Base-by-base conservation (phyloP, 2,329 filamentous ascomycete species). In the Trichoderma arundinaceum region DNA sequence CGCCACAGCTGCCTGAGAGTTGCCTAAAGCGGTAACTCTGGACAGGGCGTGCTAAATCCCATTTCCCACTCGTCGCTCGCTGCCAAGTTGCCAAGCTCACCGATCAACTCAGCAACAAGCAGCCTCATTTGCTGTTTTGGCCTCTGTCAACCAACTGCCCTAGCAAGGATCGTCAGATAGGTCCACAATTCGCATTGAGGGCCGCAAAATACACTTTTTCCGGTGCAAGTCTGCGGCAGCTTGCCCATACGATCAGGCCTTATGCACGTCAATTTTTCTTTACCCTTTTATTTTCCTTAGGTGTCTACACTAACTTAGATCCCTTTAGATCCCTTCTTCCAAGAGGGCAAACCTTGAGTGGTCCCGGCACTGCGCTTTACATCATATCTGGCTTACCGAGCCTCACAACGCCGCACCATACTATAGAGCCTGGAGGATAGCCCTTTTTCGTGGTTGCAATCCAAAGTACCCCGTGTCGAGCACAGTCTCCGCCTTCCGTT, bases 261-360 rank as follows among this genome's bases (percentile, higher is more conserved):
- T 64, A 64, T 64, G 62, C 52, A 64, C 46, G 62, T 43, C 43
- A 57, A 41, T 41, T 49, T 49, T 64, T 58, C 22, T 57, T 56
- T 22, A 28, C 53, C 35, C 43, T 39, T 33, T 33, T 33, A 8
- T 58, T 58, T 33, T 51, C 61, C 33, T 22, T 35, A 43, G 22
- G 39, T 9, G 28, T 53, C n/a, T 35, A 19, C 53, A 64, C 46
- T 64, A 64, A 64, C 35, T 33, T 38, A 32, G 48, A 35, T 52
- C 48, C 38, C 19, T 52, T 62, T 53, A 53, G 59, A 62, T 44
- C 58, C 48, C 38, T 35, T 52, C 41, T 61, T 52, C 22, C 22
- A 28, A 32, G 32, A 32, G 43, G 43, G 3, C 13, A 39, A 49
- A 38, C 32, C 33, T 60, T 38, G 39, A 43, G 44, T 48, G 57